A percentile compares a stretch with the other conserved stretches of the same genome.
phyloP scores from a whole-genome alignment of 352 stramenopile species.

The Globisporangium recalcitrans region DNA sequence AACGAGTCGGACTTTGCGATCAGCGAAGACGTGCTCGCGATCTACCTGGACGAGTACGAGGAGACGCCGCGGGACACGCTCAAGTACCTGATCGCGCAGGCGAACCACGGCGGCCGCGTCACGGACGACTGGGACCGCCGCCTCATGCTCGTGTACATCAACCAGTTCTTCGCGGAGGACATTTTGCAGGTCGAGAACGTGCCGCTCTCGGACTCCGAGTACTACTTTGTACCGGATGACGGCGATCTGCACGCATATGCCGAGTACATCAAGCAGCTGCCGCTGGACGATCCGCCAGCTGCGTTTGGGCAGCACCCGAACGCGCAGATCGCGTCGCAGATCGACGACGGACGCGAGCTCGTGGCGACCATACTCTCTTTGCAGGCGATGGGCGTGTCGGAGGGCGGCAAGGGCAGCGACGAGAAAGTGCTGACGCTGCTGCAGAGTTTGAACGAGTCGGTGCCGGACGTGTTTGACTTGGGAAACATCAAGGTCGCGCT shows the following conservation, averaged over 20 bases:
- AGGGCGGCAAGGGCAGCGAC: constrained; percentile 82
- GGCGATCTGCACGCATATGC: constrained; percentile 86
- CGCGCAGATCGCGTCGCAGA: constrained; percentile 93
- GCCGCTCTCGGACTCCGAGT: constrained; percentile 82
- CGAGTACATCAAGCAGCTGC: constrained; percentile 89
- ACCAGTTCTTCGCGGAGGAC: constrained; percentile 92
- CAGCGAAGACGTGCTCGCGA: constrained; percentile 93
- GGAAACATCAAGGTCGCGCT: constrained; percentile 69
- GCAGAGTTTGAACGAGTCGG: constrained; percentile 77
- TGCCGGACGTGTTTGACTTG: constrained; percentile 90
- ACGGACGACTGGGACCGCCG: constrained; percentile 95
- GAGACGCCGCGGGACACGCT: constrained; percentile 92
- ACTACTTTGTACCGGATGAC: constrained; percentile 93
- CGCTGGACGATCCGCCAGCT: constrained; percentile 85
- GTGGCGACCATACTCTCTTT: constrained; percentile 88
- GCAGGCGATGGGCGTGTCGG: constrained; percentile 78
- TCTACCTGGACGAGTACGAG: constrained; percentile 92
- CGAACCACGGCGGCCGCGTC: constrained; percentile 95
- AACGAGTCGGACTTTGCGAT: constrained; percentile 97
- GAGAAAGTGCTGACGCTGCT: constrained; percentile 86
- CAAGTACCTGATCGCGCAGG: constrained; percentile 94
- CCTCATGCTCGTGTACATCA: constrained; percentile 95
- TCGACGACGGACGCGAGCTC: constrained; percentile 90
- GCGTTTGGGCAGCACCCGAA: constrained; percentile 95
- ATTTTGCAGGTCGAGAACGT: constrained; percentile 83